Evolutionary conservation across 805 yeast species (phyloP), one percentile per base, ranked within the genome.

Genomic region (Ogataea angusta): DNA sequence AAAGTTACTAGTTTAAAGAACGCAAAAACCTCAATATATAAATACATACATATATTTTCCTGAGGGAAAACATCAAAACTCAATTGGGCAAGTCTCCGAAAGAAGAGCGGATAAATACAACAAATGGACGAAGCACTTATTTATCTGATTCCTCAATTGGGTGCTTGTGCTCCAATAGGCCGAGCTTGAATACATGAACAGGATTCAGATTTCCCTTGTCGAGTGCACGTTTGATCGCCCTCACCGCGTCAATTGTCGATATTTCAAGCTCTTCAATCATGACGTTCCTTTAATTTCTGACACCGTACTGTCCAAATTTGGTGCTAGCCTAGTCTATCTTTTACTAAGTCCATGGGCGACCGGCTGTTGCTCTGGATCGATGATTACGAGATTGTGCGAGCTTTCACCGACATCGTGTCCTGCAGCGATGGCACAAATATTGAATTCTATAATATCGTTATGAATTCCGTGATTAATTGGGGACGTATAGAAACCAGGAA

Each of bases 381-480:
- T 82, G 6, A 82, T 64, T 17, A 85, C 70, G 45, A 82, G 68
- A 26, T 84, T 76, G 54, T 85, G 95, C 60, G 85, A 77, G 60
- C 85, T 85, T 25, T 93, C 93, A 58, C 85, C 95, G 22, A 93
- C 93, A 30, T 84, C 86, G 60, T 85, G 95, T 6, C 91, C 91
- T 30, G 85, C 76, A 22, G 81, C 75, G 1, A 86, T 77, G 35
- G 78, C 75, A 26, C 69, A 54, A 30, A 80, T 59, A 0, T 78
- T 19, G 77, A 72, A 4, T 60, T 56, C 37, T 71, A 73, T 50
- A 85, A 66, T 42, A 79, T 87, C 5, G 66, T 64, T 59, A 82
- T 77, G 2, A 88, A 78, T 34, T 73, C 78, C 21, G 72, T 67
- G 33, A 85, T 79, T 25, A 83, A 72, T n/a, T n/a, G 67, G 64